phyloP scores from a whole-genome alignment of 139 green algal species.

The Chlorokybus atmophyticus region DNA sequence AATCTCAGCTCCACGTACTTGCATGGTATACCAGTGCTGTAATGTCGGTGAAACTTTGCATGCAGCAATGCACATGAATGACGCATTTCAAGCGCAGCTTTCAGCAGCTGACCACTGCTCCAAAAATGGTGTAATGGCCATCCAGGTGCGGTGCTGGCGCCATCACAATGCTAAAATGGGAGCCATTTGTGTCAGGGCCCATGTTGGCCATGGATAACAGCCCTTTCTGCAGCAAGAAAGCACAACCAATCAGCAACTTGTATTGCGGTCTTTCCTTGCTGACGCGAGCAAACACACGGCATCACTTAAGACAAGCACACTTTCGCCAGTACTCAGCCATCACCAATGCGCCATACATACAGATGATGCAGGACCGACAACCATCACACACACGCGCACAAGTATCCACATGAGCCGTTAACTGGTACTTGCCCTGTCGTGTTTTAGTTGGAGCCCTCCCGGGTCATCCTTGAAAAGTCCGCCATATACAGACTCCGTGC shows the following conservation, averaged over 20 bases:
- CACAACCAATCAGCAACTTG: not conserved
- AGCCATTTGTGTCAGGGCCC: slow-evolving; percentile 23
- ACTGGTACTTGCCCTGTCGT: not conserved
- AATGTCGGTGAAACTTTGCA: too few species aligned
- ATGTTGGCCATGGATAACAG: slow-evolving; percentile 24
- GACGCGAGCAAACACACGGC: not conserved
- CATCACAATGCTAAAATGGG: slow-evolving; percentile 31
- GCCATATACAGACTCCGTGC: not conserved
- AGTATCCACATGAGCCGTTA: not conserved
- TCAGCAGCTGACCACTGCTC: slow-evolving; percentile 39
- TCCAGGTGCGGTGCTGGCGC: slow-evolving; percentile 35
- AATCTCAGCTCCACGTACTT: too few species aligned
- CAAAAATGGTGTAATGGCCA: slow-evolving; percentile 49
- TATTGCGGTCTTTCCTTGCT: not conserved
- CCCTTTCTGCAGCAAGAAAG: slow-evolving; percentile 8
- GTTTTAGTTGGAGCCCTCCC: slow-evolving; percentile 17
- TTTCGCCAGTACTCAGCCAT: too few species aligned
- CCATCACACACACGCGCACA: not conserved
- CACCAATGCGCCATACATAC: too few species aligned
- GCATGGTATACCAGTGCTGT: too few species aligned
- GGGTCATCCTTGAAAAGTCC: slow-evolving; percentile 11
- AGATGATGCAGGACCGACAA: not conserved
- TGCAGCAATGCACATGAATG: too few species aligned
- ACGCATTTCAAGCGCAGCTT: too few species aligned
- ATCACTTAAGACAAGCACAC: too few species aligned